A percentile compares a stretch with the other conserved stretches of the same genome.
These are phyloP conservation scores for Mortierella sp. DNA, from an alignment of 371 early-diverging fungal genomes.

Conservation along the genomic window DNA sequence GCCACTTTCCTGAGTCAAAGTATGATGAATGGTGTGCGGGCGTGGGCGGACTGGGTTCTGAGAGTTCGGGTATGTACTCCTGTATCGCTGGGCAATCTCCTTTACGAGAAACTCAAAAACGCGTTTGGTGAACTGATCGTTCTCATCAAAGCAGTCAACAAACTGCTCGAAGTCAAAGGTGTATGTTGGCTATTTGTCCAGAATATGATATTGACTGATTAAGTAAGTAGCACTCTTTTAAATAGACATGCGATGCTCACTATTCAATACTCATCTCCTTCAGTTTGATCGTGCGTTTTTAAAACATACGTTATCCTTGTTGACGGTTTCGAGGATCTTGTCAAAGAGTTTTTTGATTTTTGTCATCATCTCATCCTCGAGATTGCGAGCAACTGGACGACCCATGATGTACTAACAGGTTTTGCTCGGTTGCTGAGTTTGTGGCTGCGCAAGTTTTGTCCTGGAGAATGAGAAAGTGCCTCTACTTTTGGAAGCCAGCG, in stretches of 20 bases:
- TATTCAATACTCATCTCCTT: neutral
- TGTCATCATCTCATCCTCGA: constrained; percentile 52
- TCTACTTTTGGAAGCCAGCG: neutral
- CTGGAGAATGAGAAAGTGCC: neutral
- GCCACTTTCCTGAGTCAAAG: constrained; percentile 16
- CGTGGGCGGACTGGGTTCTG: constrained; percentile 18
- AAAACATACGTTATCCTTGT: constrained; percentile 49
- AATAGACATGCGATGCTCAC: neutral
- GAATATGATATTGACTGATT: neutral
- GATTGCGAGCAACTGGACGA: constrained; percentile 47
- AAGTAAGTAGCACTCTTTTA: neutral
- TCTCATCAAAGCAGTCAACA: constrained; percentile 52
- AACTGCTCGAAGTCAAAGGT: constrained; percentile 53
- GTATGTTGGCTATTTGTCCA: constrained; percentile 28
- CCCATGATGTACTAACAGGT: constrained; percentile 31
- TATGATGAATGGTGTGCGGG: constrained; percentile 37
- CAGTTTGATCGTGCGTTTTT: neutral
- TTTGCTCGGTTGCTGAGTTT: neutral
- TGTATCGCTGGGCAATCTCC: constrained; percentile 47
- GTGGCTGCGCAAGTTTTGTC: neutral
- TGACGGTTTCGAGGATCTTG: constrained; percentile 42
- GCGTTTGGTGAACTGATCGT: constrained; percentile 42
- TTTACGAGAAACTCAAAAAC: constrained; percentile 51
- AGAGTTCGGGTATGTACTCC: constrained; percentile 25
- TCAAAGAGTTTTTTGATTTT: constrained; percentile 52